These are phyloP conservation scores for Cyclaneusma minus DNA, from an alignment of 2,329 filamentous ascomycete species.

Conservation along the genomic window DNA sequence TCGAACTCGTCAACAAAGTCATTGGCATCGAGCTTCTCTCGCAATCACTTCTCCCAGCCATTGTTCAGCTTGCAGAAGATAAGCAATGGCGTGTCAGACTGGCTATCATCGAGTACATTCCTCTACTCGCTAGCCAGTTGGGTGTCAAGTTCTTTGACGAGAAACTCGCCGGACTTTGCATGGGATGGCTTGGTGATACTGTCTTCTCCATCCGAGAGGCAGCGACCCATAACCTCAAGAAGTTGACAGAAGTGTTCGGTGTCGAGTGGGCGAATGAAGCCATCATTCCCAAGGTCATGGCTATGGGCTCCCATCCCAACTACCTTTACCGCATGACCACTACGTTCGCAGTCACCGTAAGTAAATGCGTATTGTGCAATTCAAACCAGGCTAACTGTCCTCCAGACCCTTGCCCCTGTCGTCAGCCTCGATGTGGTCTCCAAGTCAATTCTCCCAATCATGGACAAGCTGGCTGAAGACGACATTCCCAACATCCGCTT, in stretches of 20 bases:
- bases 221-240: conserved; percentile 93
- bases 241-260: conserved; percentile 95
- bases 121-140: conserved; percentile 84
- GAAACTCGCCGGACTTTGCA: conserved; percentile 86
- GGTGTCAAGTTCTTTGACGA: conserved; percentile 98
- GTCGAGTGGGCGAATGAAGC: conserved; percentile 95
- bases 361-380: conserved; percentile 21
- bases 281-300: conserved; percentile 97
- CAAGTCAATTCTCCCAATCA: conserved; percentile 85
- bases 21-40: conserved; percentile 96
- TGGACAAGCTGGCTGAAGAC: conserved; percentile 84
- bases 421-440: conserved; percentile 89
- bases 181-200: conserved; percentile 96
- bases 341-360: conserved; percentile 96
- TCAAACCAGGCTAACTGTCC: conserved; percentile 5
- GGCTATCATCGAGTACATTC: conserved; percentile 98
- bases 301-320: conserved; percentile 95
- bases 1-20: conserved; percentile 97
- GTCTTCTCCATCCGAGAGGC: conserved; percentile 98
- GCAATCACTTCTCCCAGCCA: conserved; percentile 89
- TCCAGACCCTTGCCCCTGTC: conserved; percentile 78
- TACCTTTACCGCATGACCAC: conserved; percentile 99
- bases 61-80: conserved; percentile 93
- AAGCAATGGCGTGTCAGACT: conserved; percentile 98
- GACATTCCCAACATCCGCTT: conserved; percentile 98